These are phyloP conservation scores for Trametes meyenii DNA, from an alignment of 768 basidiomycete species.

Conservation along the genomic window DNA sequence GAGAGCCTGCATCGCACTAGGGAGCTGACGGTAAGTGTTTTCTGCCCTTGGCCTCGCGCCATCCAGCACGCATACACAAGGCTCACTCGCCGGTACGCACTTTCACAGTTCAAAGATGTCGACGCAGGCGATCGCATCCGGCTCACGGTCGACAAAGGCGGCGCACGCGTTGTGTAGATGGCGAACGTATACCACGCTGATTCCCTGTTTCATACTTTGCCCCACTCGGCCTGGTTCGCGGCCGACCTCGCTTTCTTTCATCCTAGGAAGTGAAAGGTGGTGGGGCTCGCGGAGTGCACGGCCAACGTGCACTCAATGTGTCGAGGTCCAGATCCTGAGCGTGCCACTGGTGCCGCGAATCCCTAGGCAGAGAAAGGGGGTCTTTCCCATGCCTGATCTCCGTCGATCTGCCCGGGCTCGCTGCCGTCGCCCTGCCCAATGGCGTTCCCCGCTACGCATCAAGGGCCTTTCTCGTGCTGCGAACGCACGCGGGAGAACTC, in stretches of 20 bases:
- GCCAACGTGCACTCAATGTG: conserved; percentile 16
- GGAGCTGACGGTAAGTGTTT: conserved; percentile 64
- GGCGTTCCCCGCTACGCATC: background rate
- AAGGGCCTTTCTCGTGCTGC: background rate
- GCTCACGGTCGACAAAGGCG: conserved; percentile 62
- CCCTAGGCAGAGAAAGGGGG: conserved; percentile 11
- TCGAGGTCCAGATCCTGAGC: conserved; percentile 9
- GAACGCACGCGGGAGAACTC: conserved; percentile 4
- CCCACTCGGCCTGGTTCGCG: background rate
- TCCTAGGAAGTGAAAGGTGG: background rate
- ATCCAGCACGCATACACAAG: background rate
- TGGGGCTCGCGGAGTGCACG: background rate
- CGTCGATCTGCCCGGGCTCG: conserved; percentile 6
- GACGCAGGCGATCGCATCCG: conserved; percentile 43
- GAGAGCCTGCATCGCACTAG: conserved; percentile 81
- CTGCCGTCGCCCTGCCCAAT: background rate
- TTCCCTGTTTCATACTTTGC: conserved; percentile 1
- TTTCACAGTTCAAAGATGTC: conserved; percentile 45
- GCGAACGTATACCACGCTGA: conserved; percentile 5
- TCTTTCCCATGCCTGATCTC: conserved; percentile 12
- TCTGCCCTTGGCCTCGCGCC: conserved; percentile 1
- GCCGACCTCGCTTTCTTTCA: background rate
- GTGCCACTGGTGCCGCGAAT: conserved; percentile 2
- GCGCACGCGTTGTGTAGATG: conserved; percentile 38
- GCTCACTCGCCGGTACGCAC: conserved; percentile 1